Evolutionary conservation across 257 asterid genomes (phyloP).

Genomic region (Echium plantagineum): DNA sequence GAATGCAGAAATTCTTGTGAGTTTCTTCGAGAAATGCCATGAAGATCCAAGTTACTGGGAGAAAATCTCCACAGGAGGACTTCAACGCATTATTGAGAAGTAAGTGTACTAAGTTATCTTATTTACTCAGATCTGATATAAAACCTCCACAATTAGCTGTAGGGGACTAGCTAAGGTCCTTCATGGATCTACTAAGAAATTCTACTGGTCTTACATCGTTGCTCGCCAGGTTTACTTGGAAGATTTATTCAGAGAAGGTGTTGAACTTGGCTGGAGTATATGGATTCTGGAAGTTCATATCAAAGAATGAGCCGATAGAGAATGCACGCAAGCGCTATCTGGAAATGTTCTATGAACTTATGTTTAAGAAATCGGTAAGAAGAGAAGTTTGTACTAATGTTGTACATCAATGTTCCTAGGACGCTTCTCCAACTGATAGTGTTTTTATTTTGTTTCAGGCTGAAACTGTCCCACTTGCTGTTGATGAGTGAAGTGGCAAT

Average conservation of each 20-base stretch:
- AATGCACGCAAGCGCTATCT: slow-evolving; percentile 9
- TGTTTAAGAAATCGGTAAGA: slow-evolving; percentile 9
- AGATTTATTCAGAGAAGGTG: slow-evolving; percentile 15
- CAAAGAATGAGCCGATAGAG: slow-evolving; percentile 7
- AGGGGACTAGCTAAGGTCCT: too few species aligned
- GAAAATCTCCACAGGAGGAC: slow-evolving; percentile 9
- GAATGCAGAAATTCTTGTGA: slow-evolving; percentile 9
- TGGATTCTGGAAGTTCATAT: slow-evolving; percentile 12
- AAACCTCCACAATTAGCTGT: too few species aligned
- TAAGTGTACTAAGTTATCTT: neutral
- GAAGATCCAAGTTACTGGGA: slow-evolving; percentile 18
- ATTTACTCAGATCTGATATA: too few species aligned
- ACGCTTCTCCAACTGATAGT: neutral
- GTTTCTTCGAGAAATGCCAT: slow-evolving; percentile 9
- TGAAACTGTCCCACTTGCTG: slow-evolving; percentile 10
- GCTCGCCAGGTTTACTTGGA: slow-evolving; percentile 10
- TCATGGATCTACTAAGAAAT: neutral
- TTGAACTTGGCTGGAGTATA: slow-evolving; percentile 9
- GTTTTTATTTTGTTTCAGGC: slow-evolving; percentile 5
- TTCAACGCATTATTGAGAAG: slow-evolving; percentile 14
- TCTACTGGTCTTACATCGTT: neutral
- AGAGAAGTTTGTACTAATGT: neutral
- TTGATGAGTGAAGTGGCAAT: slow-evolving; percentile 5
- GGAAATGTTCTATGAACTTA: slow-evolving; percentile 12
- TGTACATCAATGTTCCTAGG: neutral